phyloP scores from a whole-genome alignment of 2,329 filamentous ascomycete species.

The Colletotrichum sp. region DNA sequence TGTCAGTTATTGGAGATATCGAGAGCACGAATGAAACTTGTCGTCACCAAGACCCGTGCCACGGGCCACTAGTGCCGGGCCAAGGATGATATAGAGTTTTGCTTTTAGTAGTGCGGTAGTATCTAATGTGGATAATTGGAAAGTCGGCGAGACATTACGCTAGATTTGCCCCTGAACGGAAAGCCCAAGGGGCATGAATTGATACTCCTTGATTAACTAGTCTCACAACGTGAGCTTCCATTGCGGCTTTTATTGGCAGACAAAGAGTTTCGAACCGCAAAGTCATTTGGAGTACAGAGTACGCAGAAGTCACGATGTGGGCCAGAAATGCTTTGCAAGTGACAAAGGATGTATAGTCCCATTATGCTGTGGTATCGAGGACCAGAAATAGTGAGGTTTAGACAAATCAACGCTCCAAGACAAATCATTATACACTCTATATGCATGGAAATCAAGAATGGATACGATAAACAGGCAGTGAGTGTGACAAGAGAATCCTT shows the following conservation, averaged over 20 bases:
- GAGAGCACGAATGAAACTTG: neutral
- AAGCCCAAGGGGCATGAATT: neutral
- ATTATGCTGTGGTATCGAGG: neutral
- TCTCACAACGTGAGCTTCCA: rapidly evolving
- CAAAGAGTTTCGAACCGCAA: neutral
- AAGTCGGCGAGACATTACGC: neutral
- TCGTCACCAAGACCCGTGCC: neutral
- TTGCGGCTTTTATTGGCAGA: neutral
- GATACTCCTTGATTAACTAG: neutral
- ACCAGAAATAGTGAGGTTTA: neutral
- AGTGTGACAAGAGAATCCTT: neutral
- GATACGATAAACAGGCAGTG: neutral
- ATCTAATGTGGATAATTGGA: neutral
- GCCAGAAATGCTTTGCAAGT: neutral
- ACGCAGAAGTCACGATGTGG: neutral
- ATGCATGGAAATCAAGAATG: neutral
- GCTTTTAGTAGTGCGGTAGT: neutral
- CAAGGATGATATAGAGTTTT: neutral
- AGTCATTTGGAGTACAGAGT: neutral
- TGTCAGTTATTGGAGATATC: neutral
- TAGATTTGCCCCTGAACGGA: neutral
- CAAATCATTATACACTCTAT: neutral
- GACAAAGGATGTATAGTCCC: neutral
- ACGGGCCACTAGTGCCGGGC: neutral
- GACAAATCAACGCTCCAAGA: neutral